phyloP scores from a whole-genome alignment of 164 flowering plant species.

The Stephania yunnanensis region DNA sequence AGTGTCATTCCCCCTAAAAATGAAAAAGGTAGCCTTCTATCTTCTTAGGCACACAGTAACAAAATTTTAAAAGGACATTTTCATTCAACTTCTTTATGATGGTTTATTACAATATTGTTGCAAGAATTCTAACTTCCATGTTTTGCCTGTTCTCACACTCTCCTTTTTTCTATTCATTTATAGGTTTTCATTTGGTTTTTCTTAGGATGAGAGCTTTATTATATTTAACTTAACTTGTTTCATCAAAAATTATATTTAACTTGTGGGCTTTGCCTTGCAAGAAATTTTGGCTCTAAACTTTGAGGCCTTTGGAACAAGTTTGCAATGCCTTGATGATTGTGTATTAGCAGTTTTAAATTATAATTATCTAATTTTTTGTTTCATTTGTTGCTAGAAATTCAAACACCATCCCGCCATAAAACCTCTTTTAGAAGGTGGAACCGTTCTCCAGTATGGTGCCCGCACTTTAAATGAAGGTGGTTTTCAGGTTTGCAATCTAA shows the following conservation, averaged over 20 bases:
- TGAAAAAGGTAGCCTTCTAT: neutral
- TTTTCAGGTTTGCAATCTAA: conserved; percentile 58
- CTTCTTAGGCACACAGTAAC: neutral
- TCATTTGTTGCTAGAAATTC: conserved; percentile 44
- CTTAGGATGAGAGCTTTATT: neutral
- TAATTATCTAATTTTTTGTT: conserved; percentile 6
- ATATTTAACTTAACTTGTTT: neutral
- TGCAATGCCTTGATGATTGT: neutral
- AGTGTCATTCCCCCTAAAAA: neutral
- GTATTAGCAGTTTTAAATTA: neutral
- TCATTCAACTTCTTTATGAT: too few relatives aligned
- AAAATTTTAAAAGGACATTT: too few relatives aligned
- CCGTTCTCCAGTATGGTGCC: conserved; percentile 92
- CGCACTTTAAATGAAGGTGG: conserved; percentile 98
- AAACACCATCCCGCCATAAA: conserved; percentile 89
- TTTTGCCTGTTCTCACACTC: neutral
- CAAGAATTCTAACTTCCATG: too few relatives aligned
- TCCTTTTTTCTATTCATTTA: neutral
- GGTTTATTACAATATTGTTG: too few relatives aligned
- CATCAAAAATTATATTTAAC: neutral
- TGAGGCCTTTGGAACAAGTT: neutral
- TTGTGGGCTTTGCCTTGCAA: neutral
- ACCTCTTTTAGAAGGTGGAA: conserved; percentile 81
- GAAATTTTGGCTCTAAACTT: neutral
- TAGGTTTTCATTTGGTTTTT: neutral